Conservation (phyloP, 257 asterid species). For the Capsicum baccatum region DNA sequence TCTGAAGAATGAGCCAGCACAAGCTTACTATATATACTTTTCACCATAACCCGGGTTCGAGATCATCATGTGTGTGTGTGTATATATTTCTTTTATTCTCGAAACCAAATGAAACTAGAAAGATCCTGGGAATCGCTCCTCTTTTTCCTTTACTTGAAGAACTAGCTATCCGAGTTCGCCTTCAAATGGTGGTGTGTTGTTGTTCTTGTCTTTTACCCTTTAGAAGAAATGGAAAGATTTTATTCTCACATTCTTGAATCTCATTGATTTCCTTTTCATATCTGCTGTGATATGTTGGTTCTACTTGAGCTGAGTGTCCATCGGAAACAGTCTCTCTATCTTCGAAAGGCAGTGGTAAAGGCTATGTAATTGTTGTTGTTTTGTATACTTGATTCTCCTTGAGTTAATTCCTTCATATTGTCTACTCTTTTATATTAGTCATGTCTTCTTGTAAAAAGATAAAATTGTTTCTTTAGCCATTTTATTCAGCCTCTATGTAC, state of each 20-base stretch:
- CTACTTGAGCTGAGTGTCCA: background rate
- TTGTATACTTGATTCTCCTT: background rate
- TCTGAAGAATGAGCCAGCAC: background rate
- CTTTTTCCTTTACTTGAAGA: background rate
- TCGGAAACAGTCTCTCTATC: background rate
- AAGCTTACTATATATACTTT: background rate
- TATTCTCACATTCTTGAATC: background rate
- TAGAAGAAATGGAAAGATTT: constrained; percentile 20
- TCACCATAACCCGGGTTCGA: background rate
- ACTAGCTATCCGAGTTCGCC: background rate
- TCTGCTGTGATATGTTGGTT: background rate
- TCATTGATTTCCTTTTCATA: background rate
- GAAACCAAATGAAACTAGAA: constrained; percentile 21
- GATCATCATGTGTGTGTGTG: background rate
- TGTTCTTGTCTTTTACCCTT: background rate
- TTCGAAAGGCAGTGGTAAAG: background rate
- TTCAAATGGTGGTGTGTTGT: background rate
- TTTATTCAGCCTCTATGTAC: too few species aligned
- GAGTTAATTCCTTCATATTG: background rate
- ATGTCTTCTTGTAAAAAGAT: too few species aligned
- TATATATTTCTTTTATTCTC: background rate
- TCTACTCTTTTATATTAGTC: background rate
- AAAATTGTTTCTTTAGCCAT: too few species aligned
- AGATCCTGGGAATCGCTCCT: constrained; percentile 7
- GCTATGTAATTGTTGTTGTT: background rate